These are phyloP conservation scores for Pythium insidiosum DNA, from an alignment of 352 stramenopile genomes.

Conservation along the genomic window DNA sequence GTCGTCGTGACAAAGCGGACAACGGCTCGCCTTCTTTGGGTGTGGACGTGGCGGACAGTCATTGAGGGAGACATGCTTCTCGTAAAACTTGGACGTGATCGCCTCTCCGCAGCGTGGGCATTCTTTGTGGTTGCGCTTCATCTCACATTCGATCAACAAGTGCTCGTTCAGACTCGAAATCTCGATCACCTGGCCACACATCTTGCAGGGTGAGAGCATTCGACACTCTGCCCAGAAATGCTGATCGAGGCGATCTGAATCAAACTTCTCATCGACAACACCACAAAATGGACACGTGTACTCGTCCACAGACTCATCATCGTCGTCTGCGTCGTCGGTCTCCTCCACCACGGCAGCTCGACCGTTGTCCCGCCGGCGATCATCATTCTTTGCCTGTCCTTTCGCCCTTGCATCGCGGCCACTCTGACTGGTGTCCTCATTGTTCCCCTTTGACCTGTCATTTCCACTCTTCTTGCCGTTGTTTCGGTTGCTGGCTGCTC, in stretches of 20 bases:
- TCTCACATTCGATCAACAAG: conserved; percentile 84
- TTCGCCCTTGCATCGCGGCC: too few species aligned
- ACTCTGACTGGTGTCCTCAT: too few species aligned
- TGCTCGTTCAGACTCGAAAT: conserved; percentile 88
- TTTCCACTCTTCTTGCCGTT: too few species aligned
- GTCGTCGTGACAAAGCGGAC: conserved; percentile 76
- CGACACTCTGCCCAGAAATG: conserved; percentile 90
- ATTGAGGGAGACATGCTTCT: conserved; percentile 69
- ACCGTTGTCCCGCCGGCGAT: conserved; percentile 2
- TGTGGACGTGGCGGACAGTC: conserved; percentile 57
- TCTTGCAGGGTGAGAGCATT: conserved; percentile 89
- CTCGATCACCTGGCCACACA: conserved; percentile 92
- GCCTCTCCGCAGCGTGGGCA: conserved; percentile 78
- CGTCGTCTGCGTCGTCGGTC: too few species aligned
- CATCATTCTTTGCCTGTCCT: too few species aligned
- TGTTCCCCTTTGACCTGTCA: too few species aligned
- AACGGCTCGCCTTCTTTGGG: conserved; percentile 61
- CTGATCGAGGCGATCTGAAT: conserved; percentile 85
- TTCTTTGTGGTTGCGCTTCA: conserved; percentile 72
- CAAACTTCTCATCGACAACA: conserved; percentile 80
- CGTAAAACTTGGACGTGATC: conserved; percentile 78
- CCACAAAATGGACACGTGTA: conserved; percentile 91
- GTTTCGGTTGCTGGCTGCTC: conserved; percentile 16
- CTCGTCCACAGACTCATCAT: conserved; percentile 68
- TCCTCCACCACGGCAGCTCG: too few species aligned